These are phyloP conservation scores for Sclerotinia spermophila DNA, from an alignment of 2,329 filamentous ascomycete species.

Conservation along the genomic window DNA sequence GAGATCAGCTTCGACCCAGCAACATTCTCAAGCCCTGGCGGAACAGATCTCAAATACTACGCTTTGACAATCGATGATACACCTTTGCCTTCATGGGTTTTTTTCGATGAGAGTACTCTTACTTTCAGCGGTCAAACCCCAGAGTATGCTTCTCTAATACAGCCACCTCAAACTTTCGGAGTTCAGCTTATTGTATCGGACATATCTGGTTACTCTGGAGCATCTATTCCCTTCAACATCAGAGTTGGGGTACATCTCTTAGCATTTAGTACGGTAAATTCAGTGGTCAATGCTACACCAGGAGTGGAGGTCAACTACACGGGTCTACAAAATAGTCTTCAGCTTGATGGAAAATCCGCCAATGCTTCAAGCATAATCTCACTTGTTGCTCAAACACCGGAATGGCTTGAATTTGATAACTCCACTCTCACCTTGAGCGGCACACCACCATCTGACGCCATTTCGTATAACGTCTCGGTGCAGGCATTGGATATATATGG, in stretches of 20 bases:
- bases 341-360: constrained; percentile 54
- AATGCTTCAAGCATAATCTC: constrained; percentile 48
- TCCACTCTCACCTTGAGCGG: constrained; percentile 61
- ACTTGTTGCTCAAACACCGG: constrained; percentile 54
- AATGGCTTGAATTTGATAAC: constrained; percentile 67
- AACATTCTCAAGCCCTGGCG: constrained; percentile 53
- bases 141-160: constrained; percentile 56
- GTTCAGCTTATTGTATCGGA: constrained; percentile 76
- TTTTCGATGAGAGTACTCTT: constrained; percentile 62
- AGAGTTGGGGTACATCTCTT: constrained; percentile 69
- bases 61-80: constrained; percentile 72
- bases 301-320: constrained; percentile 52
- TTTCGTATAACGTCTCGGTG: constrained; percentile 60
- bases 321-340: constrained; percentile 49
- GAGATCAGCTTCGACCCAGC: constrained; percentile 50
- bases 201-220: constrained; percentile 70
- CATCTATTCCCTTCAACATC: constrained; percentile 64
- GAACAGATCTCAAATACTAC: constrained; percentile 63
- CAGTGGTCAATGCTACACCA: constrained; percentile 55
- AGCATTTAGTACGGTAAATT: constrained; percentile 54
- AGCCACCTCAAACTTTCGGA: constrained; percentile 67
- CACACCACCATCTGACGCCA: constrained; percentile 55
- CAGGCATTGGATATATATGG: constrained; percentile 56
- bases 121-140: constrained; percentile 71
- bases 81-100: constrained; percentile 81